Evolutionary conservation across 2,329 filamentous ascomycete genomes (phyloP).

Genomic region (Bertia moriformis): DNA sequence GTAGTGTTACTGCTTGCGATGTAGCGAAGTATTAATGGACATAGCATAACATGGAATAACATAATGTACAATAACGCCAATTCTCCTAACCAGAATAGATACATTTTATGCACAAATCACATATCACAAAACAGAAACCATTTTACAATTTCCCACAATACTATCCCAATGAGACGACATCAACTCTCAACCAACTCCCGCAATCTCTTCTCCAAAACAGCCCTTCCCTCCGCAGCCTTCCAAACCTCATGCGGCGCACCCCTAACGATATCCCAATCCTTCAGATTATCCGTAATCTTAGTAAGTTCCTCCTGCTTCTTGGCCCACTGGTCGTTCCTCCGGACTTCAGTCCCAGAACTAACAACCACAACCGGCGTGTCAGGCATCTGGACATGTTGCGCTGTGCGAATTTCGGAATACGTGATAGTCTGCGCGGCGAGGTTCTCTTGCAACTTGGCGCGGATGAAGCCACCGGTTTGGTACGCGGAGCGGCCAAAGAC

Average conservation of each 20-base stretch:
- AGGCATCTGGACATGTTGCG: conserved; percentile 64
- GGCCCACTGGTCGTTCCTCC: conserved; percentile 59
- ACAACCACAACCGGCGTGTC: conserved; percentile 66
- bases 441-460: conserved; percentile 83
- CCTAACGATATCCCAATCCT: conserved; percentile 75
- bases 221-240: conserved; percentile 57
- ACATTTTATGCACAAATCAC: no score
- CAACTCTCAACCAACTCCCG: conserved; percentile 42
- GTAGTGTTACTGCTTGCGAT: no score
- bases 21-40: no score
- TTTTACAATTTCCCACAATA: background rate
- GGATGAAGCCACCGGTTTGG: conserved; percentile 71
- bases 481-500: conserved; percentile 69
- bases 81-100: no score
- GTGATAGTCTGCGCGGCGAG: conserved; percentile 75
- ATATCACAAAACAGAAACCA: background rate
- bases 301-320: conserved; percentile 73
- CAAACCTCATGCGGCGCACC: conserved; percentile 79
- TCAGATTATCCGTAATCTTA: conserved; percentile 62
- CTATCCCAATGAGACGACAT: background rate
- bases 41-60: no score
- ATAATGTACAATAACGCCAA: no score
- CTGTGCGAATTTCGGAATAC: conserved; percentile 66
- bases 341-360: conserved; percentile 63
- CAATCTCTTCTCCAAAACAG: conserved; percentile 66